These are phyloP conservation scores for Colletotrichum sp. DNA, from an alignment of 2,329 filamentous ascomycete species.

Conservation along the genomic window DNA sequence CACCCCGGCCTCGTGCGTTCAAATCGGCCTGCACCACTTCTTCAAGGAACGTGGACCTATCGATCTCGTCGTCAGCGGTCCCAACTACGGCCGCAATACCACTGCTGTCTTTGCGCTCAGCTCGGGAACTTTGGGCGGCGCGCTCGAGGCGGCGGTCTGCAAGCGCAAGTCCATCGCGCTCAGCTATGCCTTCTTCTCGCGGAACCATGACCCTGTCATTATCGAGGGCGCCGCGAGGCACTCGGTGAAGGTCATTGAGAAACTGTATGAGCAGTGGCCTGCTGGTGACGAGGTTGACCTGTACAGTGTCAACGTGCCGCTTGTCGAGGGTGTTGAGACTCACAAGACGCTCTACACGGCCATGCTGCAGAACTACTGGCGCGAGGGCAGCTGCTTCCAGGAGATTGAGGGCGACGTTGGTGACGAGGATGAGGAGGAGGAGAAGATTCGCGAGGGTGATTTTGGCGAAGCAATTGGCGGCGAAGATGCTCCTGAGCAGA, in stretches of 20 bases:
- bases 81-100: conserved; percentile 84
- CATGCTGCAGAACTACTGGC: conserved; percentile 93
- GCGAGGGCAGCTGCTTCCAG: conserved; percentile 82
- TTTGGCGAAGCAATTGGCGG: conserved; percentile 44
- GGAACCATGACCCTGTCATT: conserved; percentile 81
- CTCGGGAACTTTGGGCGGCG: conserved; percentile 78
- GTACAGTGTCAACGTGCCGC: conserved; percentile 91
- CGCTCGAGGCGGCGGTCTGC: conserved; percentile 78
- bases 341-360: conserved; percentile 81
- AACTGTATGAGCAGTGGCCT: conserved; percentile 77
- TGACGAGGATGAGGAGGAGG: conserved; percentile 74
- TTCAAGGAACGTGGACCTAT: conserved; percentile 74
- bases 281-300: conserved; percentile 72
- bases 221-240: conserved; percentile 79
- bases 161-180: conserved; percentile 77
- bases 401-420: conserved; percentile 72
- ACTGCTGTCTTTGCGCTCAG: conserved; percentile 81
- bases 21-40: conserved; percentile 83
- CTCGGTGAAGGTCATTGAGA: conserved; percentile 78
- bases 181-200: conserved; percentile 87
- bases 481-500: neutral
- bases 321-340: conserved; percentile 75
- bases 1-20: conserved; percentile 80
- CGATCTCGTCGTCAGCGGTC: conserved; percentile 79
- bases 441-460: conserved; percentile 72